Base-by-base conservation (phyloP, 306 rosid species). In the Corylus heterophylla region DNA sequence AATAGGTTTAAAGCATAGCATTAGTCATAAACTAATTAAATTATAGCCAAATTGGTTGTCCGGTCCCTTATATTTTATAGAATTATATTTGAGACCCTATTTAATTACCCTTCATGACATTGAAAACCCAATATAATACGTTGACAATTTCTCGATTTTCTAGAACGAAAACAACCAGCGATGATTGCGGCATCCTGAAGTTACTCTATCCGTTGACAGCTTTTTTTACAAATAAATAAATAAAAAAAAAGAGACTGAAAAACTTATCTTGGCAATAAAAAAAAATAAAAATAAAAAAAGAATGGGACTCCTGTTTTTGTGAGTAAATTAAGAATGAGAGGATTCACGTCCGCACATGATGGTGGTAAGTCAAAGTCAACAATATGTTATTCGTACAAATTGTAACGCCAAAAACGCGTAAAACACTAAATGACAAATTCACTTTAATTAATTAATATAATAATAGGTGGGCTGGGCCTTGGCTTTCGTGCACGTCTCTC, bases 401-500 rank as follows among this genome's bases (percentile, higher is more conserved):
- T 59, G 73, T 48, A 68, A 73, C 54, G 80, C 82, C 81, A 69
- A 87, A 88, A 87, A 88, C 92, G 97, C 93, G 97, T 88, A 13
- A 42, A 76, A 80, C 67, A 77, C 84, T 85, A 84, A 78, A 62
- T 31, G 87, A 82, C 79, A 74, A 55, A 31, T 61, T 45, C 62
- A 49, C 63, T 76, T 83, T 72, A 62, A 80, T 69, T 48, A 18
- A 31, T 31, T 31, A 31, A 31, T 31, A 31, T 31, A 1, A 31
- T 31, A 31, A 20, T 4, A 8, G 64, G 73, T 27, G 50, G 84
- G 81, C 37, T 72, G 79, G 87, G 76, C 79, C 63, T 85, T 17
- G 91, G 25, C 29, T 88, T 88, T 88, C 92, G 95, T 88, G 95
- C 87, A 90, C 92, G 95, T 61, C 93, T 85, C 44, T 55, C 63